These are phyloP conservation scores for Aspergillus texensis DNA, from an alignment of 2,329 filamentous ascomycete species.

Conservation along the genomic window DNA sequence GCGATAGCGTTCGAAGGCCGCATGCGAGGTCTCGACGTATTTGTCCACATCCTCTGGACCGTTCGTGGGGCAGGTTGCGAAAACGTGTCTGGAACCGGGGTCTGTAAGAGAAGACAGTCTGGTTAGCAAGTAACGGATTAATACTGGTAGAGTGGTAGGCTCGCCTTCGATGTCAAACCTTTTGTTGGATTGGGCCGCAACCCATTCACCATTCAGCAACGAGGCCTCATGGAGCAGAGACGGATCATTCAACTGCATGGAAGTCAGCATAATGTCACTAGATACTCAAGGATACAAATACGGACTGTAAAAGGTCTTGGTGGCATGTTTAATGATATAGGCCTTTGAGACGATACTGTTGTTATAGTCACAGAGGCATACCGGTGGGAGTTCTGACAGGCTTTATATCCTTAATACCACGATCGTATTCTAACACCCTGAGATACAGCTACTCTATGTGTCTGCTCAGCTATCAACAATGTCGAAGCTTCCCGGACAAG, in stretches of 20 bases:
- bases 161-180: background rate
- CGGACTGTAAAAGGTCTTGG: background rate
- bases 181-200: background rate
- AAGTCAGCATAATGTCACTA: background rate
- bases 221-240: background rate
- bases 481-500: too few species aligned
- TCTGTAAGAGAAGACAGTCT: constrained; percentile 33
- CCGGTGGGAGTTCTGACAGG: too few species aligned
- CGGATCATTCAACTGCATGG: background rate
- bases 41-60: constrained; percentile 62
- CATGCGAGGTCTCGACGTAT: constrained; percentile 61
- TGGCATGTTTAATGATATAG: background rate
- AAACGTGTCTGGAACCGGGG: constrained; percentile 54
- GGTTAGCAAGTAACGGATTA: too few species aligned
- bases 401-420: too few species aligned
- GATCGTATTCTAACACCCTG: too few species aligned
- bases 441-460: too few species aligned
- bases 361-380: too few species aligned
- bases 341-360: too few species aligned
- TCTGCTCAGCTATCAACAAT: too few species aligned
- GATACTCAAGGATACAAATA: background rate
- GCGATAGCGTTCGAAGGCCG: constrained; percentile 63
- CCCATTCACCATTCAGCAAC: background rate
- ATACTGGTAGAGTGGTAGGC: background rate
- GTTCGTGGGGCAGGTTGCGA: constrained; percentile 56